These are phyloP conservation scores for Pharnaceum exiguum DNA, from an alignment of 148 eudicot species.

Conservation along the genomic window DNA sequence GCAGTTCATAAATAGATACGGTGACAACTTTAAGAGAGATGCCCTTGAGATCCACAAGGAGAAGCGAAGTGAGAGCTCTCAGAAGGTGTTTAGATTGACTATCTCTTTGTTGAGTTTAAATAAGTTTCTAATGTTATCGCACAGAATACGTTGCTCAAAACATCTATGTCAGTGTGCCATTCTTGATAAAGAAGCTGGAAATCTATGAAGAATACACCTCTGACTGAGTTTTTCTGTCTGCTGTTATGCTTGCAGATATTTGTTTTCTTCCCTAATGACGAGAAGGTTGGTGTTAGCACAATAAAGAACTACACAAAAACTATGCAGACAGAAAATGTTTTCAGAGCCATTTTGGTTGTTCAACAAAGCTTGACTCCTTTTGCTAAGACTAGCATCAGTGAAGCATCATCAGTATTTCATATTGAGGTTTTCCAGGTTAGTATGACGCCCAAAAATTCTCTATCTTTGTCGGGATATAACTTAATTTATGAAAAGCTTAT, in stretches of 20 bases:
- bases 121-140: too few species aligned
- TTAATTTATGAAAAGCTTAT: too few species aligned
- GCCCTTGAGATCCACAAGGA: constrained; percentile 49
- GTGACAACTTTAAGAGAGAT: constrained; percentile 55
- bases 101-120: too few species aligned
- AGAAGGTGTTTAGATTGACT: too few species aligned
- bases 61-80: constrained; percentile 43
- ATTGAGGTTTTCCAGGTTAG: constrained; percentile 74
- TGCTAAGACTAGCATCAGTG: constrained; percentile 50
- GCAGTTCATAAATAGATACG: constrained; percentile 50
- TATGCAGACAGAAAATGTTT: constrained; percentile 56
- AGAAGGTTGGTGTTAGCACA: constrained; percentile 50
- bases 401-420: constrained; percentile 41
- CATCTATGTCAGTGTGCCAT: too few species aligned
- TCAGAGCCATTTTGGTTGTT: constrained; percentile 60
- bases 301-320: constrained; percentile 51
- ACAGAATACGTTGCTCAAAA: too few species aligned
- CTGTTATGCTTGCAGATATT: constrained; percentile 52
- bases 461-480: too few species aligned
- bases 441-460: too few species aligned
- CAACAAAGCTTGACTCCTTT: constrained; percentile 59
- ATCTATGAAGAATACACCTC: neutral
- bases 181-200: too few species aligned
- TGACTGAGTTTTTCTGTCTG: neutral
- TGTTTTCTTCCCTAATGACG: constrained; percentile 64